Evolutionary conservation across 2,329 filamentous ascomycete genomes (phyloP).

Genomic region (Lasiodiplodia citricola): DNA sequence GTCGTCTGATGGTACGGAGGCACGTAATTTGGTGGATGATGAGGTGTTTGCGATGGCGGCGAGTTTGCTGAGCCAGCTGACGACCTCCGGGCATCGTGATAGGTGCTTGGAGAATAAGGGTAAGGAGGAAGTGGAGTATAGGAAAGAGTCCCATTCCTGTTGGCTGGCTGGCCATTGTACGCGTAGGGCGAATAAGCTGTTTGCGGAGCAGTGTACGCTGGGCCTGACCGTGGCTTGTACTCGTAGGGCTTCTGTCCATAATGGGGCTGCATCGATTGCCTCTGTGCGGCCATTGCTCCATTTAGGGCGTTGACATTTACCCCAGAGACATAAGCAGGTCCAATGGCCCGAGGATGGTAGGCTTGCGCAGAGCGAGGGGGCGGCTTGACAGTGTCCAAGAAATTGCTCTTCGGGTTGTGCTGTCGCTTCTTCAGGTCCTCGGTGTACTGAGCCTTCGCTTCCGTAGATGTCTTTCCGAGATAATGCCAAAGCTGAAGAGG

Average conservation of each 20-base stretch:
- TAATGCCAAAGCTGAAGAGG: slow-evolving; percentile 87
- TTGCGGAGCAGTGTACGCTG: background rate
- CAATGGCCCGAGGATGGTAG: background rate
- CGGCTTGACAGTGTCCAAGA: slow-evolving; percentile 68
- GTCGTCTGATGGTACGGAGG: slow-evolving; percentile 13
- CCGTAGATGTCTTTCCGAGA: slow-evolving; percentile 82
- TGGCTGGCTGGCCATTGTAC: slow-evolving; percentile 2
- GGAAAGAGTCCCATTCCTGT: slow-evolving; percentile 2
- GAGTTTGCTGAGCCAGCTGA: slow-evolving; percentile 12
- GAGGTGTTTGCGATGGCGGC: background rate
- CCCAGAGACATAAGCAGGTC: slow-evolving; percentile 12
- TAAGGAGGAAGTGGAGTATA: slow-evolving; percentile 15
- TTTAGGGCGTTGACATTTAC: slow-evolving; percentile 26
- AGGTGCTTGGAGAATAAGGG: slow-evolving; percentile 1
- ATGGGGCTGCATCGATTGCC: slow-evolving; percentile 21
- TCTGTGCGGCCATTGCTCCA: slow-evolving; percentile 24
- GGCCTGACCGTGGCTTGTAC: slow-evolving; percentile 23
- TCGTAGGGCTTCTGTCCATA: slow-evolving; percentile 21
- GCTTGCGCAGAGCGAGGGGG: slow-evolving; percentile 35
- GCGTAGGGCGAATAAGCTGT: background rate
- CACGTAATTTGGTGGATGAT: background rate
- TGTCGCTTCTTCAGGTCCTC: slow-evolving; percentile 69
- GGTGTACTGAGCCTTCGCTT: slow-evolving; percentile 89
- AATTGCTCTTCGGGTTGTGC: slow-evolving; percentile 73
- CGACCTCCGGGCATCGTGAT: background rate